Evolutionary conservation across 1,284 basidiomycete species (phyloP), one percentile per base, ranked within the genome.

Genomic region (Cryptococcus deneoformans): DNA sequence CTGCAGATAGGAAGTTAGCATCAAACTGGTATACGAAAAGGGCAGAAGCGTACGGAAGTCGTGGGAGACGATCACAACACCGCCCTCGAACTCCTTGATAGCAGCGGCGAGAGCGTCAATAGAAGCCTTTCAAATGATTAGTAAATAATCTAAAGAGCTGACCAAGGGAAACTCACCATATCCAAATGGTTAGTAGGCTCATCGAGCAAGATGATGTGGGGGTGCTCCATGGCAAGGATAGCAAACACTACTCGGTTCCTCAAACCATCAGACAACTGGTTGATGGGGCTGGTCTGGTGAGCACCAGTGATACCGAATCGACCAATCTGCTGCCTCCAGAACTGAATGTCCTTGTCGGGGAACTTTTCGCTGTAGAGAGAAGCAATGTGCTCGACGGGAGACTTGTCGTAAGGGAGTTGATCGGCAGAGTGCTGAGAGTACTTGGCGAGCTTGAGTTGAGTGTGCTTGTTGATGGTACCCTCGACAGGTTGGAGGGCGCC

Each of bases 371-470:
- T 69, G 80, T 92, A 97, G 50, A 88, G 77, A 29, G 77, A 74
- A 79, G 95, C 91, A 80, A 99, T 89, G 82, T 98, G 92, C 79
- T 99, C 95, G 69, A 99, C 88, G 14, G 95, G 92, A 46, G 86
- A 83, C 79, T 87, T 86, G 69, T 95, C 88, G 80, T 96, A 98
- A 20, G 95, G 96, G 38, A 99, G 85, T 78, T 99, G 96, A 79
- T 99, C 96, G 35, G 96, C 94, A 54, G 90, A 93, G 82, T 99
- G 96, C 81, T 99, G 96, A 42, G 90, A 93, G 84, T 98, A 99
- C 78, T 93, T 94, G 63, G 90, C 92, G 60, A 99, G 86, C 80
- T 99, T 99, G 69, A 99, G 83, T 40, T 83, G 84, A 52, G 88
- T 82, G 78, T 99, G 95, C 68, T 92, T 90, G 52, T 88, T 89